Conservation (phyloP, 2,329 filamentous ascomycete genomes). For the Talaromyces atroroseus region DNA sequence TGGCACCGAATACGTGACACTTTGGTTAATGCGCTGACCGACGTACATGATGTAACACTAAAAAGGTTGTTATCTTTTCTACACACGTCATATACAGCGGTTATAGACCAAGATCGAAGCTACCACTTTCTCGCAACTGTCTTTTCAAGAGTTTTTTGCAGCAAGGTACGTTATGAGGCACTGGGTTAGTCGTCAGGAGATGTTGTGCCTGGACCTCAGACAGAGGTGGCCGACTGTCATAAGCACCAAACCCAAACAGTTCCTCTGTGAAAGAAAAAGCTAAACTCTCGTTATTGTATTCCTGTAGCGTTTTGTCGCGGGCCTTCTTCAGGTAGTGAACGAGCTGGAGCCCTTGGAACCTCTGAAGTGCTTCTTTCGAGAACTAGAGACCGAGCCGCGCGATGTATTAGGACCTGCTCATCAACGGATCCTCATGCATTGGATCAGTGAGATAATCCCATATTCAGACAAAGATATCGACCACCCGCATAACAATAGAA, state of each 20-base stretch:
- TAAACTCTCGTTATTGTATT: background rate
- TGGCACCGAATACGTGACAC: constrained; percentile 16
- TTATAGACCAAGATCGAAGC: constrained; percentile 13
- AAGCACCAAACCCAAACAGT: background rate
- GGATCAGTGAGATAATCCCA: constrained; percentile 28
- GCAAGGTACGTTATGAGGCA: constrained; percentile 35
- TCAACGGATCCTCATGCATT: constrained; percentile 36
- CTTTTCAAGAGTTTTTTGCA: constrained; percentile 42
- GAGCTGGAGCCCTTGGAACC: background rate
- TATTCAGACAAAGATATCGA: background rate
- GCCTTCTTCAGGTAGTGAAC: background rate
- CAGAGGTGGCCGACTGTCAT: background rate
- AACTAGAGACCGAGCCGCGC: constrained; percentile 28
- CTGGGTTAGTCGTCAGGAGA: constrained; percentile 19
- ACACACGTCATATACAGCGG: constrained; percentile 26
- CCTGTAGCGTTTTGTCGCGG: background rate
- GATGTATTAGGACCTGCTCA: constrained; percentile 37
- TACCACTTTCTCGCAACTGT: constrained; percentile 43
- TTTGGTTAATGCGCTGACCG: background rate
- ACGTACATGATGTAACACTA: background rate
- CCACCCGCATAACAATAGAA: background rate
- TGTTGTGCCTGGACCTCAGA: background rate
- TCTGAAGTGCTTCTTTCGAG: constrained; percentile 23
- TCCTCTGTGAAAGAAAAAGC: background rate
- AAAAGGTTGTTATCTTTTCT: constrained; percentile 35